phyloP scores from a whole-genome alignment of 352 stramenopile genomes.

The Phytophthora melonis region DNA sequence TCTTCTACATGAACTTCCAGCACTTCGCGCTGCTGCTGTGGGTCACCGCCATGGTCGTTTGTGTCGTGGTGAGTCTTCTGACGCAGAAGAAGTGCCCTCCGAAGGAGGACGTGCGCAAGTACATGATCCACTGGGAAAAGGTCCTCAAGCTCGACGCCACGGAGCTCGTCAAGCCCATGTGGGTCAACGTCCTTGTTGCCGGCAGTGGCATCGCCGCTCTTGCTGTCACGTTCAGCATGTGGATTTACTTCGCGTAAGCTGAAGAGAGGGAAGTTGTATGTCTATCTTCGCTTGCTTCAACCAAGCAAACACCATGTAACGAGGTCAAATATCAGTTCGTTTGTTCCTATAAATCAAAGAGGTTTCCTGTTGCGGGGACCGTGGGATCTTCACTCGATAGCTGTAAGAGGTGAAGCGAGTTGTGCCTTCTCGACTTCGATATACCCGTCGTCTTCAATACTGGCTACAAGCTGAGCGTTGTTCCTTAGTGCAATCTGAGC shows the following conservation, averaged over 20 bases:
- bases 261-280: conserved; percentile 16
- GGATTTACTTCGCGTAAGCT: conserved; percentile 59
- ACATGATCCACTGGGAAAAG: conserved; percentile 63
- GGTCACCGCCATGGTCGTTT: conserved; percentile 56
- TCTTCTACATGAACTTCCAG: conserved; percentile 82
- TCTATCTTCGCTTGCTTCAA: conserved; percentile 22
- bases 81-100: conserved; percentile 53
- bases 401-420: background rate
- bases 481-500: conserved; percentile 24
- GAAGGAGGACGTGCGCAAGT: conserved; percentile 47
- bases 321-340: conserved; percentile 30
- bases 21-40: conserved; percentile 72
- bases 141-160: conserved; percentile 64
- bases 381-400: conserved; percentile 11
- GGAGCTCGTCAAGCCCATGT: conserved; percentile 59
- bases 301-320: conserved; percentile 27
- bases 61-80: conserved; percentile 59
- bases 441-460: conserved; percentile 35
- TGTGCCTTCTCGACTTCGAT: conserved; percentile 31
- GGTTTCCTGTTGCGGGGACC: background rate
- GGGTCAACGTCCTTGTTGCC: conserved; percentile 54
- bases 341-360: conserved; percentile 9
- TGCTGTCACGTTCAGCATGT: conserved; percentile 58
- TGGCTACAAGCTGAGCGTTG: conserved; percentile 22
- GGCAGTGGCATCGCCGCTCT: conserved; percentile 54